Conservation (phyloP, 805 yeast species). For the Saccharomycopsis sp. region DNA sequence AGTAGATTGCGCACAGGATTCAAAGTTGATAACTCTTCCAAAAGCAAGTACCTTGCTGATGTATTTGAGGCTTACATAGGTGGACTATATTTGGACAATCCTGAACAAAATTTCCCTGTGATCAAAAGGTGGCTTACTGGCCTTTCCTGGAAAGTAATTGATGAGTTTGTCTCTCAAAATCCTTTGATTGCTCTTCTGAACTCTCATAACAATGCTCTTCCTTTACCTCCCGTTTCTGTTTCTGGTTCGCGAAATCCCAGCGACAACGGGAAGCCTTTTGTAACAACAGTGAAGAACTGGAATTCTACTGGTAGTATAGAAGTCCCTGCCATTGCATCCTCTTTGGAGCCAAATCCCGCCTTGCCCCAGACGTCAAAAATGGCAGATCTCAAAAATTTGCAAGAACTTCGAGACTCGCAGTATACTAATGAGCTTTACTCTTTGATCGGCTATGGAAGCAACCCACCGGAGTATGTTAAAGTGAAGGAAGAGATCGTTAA, state of each 20-base stretch:
- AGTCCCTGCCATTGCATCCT: too few relatives aligned
- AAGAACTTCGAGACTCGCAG: not conserved
- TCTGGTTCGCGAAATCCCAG: not conserved
- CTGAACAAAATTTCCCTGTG: conserved; percentile 36
- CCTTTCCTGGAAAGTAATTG: conserved; percentile 31
- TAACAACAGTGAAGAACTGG: not conserved
- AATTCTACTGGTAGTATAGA: not conserved
- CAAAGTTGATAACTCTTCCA: conserved; percentile 36
- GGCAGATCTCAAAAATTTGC: not conserved
- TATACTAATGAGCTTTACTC: conserved; percentile 14
- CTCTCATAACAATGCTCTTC: too few relatives aligned
- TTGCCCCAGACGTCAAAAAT: too few relatives aligned
- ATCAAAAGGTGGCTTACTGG: conserved; percentile 52
- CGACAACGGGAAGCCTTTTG: not conserved
- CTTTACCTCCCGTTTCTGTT: not conserved
- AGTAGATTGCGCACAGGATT: conserved; percentile 42
- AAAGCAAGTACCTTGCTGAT: conserved; percentile 72
- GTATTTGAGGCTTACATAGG: conserved; percentile 92
- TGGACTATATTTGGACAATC: conserved; percentile 51
- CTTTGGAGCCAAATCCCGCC: too few relatives aligned
- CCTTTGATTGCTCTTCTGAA: not conserved
- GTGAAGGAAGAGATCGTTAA: conserved; percentile 55
- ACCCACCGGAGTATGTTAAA: conserved; percentile 13
- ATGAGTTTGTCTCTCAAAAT: conserved; percentile 5
- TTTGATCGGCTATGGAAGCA: conserved; percentile 14